Conservation (phyloP, 176 grass and related monocot species). For the Oryza brachyantha region DNA sequence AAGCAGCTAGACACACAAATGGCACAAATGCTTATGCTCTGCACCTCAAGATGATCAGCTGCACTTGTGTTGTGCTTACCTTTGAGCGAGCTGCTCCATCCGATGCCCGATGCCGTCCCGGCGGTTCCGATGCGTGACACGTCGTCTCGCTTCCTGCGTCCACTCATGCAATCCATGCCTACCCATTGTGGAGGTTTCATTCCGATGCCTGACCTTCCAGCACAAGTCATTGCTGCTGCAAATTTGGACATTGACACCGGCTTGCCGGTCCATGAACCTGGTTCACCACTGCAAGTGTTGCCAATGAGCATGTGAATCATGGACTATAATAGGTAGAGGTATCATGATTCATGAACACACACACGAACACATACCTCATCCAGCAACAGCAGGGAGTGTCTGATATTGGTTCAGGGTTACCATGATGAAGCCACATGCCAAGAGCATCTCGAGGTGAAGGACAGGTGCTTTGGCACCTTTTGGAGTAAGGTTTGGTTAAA, state of each 20-base stretch:
- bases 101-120: not conserved
- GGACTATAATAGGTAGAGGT: not conserved
- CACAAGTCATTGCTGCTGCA: conserved; percentile 42
- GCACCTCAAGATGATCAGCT: conserved; percentile 27
- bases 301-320: conserved; percentile 25
- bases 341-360: conserved; percentile 17
- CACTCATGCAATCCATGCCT: conserved; percentile 23
- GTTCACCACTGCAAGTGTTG: not conserved
- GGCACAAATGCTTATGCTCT: not conserved
- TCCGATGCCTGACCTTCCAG: conserved; percentile 27
- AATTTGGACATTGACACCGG: conserved; percentile 25
- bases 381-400: not conserved
- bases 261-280: not conserved
- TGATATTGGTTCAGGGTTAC: not conserved
- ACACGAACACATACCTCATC: conserved; percentile 18
- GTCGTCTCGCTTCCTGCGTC: not conserved
- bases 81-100: conserved; percentile 5
- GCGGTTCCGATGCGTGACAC: not conserved
- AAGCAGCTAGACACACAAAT: not conserved
- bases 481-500: conserved; percentile 4
- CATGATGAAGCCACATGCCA: conserved; percentile 26
- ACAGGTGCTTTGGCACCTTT: conserved; percentile 17
- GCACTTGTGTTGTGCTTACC: not conserved
- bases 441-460: conserved; percentile 16
- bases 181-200: conserved; percentile 32